Evolutionary conservation across 2,329 filamentous ascomycete genomes (phyloP).

Genomic region (Penicillium janthinellum): DNA sequence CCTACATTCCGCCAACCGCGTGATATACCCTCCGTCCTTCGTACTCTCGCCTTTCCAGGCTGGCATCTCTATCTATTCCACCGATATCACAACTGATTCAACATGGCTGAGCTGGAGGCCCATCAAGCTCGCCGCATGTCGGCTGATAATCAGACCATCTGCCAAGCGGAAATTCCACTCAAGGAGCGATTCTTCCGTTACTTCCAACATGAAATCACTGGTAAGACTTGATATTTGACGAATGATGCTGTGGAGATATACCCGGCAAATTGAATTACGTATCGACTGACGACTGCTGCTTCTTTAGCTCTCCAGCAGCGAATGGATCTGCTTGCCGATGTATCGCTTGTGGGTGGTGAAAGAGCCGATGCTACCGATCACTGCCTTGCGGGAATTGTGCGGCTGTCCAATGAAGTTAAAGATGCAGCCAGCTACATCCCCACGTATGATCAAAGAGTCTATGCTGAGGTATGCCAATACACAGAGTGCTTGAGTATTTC

Average conservation of each 20-base stretch:
- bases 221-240: slow-evolving; percentile 47
- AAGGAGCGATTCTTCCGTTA: slow-evolving; percentile 84
- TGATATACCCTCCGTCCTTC: not conserved
- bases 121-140: slow-evolving; percentile 34
- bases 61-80: not conserved
- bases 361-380: slow-evolving; percentile 79
- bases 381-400: slow-evolving; percentile 75
- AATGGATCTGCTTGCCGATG: slow-evolving; percentile 67
- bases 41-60: not conserved
- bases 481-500: not conserved
- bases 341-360: slow-evolving; percentile 68
- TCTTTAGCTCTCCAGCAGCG: slow-evolving; percentile 70
- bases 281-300: not conserved
- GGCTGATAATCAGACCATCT: slow-evolving; percentile 36
- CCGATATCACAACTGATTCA: slow-evolving; percentile 5
- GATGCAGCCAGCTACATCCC: slow-evolving; percentile 82
- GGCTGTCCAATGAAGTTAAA: slow-evolving; percentile 79
- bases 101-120: slow-evolving; percentile 37
- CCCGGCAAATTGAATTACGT: too few relatives aligned
- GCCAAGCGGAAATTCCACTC: slow-evolving; percentile 46
- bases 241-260: not conserved
- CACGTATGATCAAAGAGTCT: slow-evolving; percentile 85
- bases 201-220: slow-evolving; percentile 73
- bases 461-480: slow-evolving; percentile 65
- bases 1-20: slow-evolving; percentile 24